Base-by-base conservation (phyloP, 2,329 filamentous ascomycete species). In the Verticillium zaregamsianum region DNA sequence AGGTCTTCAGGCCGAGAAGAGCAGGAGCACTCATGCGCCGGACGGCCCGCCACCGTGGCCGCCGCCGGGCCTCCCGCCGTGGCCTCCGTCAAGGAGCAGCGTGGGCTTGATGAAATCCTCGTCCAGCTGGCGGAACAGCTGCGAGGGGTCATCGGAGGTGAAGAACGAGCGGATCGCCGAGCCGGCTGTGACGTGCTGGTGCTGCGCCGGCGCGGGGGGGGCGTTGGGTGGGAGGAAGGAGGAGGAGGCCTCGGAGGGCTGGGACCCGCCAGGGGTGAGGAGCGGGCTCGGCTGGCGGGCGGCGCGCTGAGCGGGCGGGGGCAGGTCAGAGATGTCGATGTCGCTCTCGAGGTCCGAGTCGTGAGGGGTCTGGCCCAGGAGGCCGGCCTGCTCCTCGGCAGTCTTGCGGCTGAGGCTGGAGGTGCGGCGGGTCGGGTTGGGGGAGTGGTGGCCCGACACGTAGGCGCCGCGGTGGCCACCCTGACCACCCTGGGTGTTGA, bases 71-170 rank as follows among this genome's bases (percentile, higher is more conserved):
- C 45, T 52, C 6, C 45, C 45, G 45, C 45, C 45, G 45, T 52
- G 45, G 28, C 39, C 57, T 20, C 61, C 55, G 20, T 97, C 93
- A 23, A 98, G 83, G 66, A 98, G 76, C 61, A 98, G 77, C 72
- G 89, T 91, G 20, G 94, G 94, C 80, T 98, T 98, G 76, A 98
- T 93, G 74, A 93, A 97, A 64, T 93, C 92, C 75, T 99, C 95
- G 73, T 99, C 95, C 63, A 99, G 80, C 76, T 97, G 93, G 67
- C 88, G 89, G 75, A 99, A 96, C 77, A 96, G 86, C 55, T 90
- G 92, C 11, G 91, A 90, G 55, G 96, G 93, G 73, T 99, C 95
- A 58, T 96, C 92, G 1, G 90, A 85, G 17, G 90, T 91, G 67
- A 96, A 87, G 9, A 99, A 80, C 71, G 94, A 90, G 61, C 88